Base-by-base conservation (phyloP, 306 rosid species). In the Gynostemma pentaphyllum region DNA sequence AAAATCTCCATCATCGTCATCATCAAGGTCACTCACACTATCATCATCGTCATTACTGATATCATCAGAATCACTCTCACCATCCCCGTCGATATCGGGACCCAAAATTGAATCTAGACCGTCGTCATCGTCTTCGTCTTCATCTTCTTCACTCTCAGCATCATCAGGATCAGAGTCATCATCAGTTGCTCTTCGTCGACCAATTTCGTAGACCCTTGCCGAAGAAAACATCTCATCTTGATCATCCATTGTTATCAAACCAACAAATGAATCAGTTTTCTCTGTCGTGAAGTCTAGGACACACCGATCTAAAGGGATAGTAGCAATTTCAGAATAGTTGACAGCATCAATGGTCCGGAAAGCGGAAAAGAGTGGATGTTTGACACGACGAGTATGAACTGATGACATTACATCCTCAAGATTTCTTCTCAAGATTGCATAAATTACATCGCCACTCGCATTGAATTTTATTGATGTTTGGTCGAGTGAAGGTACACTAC, bases 81-180 rank as follows among this genome's bases (percentile, higher is more conserved):
- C 88, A 19, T 83, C 99, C 23, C 80, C 88, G 26, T 83, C 94
- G n/a, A 94, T 80, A 77, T 88, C 94, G 9, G 88, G 83, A 19
- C 94, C 97, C 32, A 94, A 73, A 37, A 88, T 54, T 19, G 88
- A 81, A 60, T 86, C 95, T 51, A 82, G 68, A 68, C 79, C 75
- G 5, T 75, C 95, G 0, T 61, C 83, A 0, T 82, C 87, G 0
- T 78, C 96, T 1, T 94, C 99, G 0, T 88, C 97, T 0, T 88
- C 98, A 0, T 92, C 99, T 0, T 94, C 99, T 68, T 86, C 97
- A 6, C 87, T 89, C 73, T 89, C 97, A 1, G 91, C 97, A 47
- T 94, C 99, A 44, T 94, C 99, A 1, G 99, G 99, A 75, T 94
- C 99, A 37, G 99, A 94, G 74, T 94, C 97, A 36, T 94, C 99